A percentile compares a stretch with the other conserved stretches of the same genome.
Conservation (phyloP, 1,284 basidiomycete species). For the Quambalaria eucalypti region DNA sequence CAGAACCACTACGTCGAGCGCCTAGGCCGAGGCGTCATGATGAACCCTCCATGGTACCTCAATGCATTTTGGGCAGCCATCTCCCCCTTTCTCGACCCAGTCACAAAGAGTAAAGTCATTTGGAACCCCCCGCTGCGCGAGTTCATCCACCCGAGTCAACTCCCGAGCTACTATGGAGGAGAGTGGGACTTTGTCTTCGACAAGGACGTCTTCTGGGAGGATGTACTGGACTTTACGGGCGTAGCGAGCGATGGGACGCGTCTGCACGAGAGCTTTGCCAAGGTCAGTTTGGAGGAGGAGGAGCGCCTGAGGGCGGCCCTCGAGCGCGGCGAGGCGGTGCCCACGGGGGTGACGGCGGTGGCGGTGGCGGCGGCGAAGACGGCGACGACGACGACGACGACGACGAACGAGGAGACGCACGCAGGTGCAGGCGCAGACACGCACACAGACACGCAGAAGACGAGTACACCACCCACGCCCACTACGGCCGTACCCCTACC, state of each 20-base stretch:
- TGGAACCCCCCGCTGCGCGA: slow-evolving; percentile 75
- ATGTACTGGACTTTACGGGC: slow-evolving; percentile 13
- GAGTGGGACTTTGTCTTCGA: slow-evolving; percentile 67
- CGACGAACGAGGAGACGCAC: too few species aligned
- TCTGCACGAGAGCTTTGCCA: not conserved
- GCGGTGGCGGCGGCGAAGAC: not conserved
- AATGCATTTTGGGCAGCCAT: slow-evolving; percentile 63
- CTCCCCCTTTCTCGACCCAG: slow-evolving; percentile 76
- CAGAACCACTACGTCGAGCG: slow-evolving; percentile 87
- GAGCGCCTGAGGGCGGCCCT: too few species aligned
- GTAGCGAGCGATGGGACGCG: slow-evolving; percentile 4
- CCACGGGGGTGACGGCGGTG: not conserved
- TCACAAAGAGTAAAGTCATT: slow-evolving; percentile 74
- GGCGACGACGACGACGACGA: not conserved
- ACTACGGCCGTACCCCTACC: too few species aligned
- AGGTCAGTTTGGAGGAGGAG: not conserved
- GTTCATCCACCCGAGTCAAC: slow-evolving; percentile 64
- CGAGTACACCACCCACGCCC: too few species aligned
- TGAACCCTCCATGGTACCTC: slow-evolving; percentile 60
- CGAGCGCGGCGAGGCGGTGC: not conserved
- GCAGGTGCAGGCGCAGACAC: too few species aligned
- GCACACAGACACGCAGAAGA: too few species aligned
- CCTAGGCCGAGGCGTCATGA: slow-evolving; percentile 72
- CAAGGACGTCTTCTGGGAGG: slow-evolving; percentile 54
- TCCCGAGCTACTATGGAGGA: slow-evolving; percentile 69